Base-by-base conservation (phyloP, 805 yeast genomes). In the Spathaspora gorwiae region DNA sequence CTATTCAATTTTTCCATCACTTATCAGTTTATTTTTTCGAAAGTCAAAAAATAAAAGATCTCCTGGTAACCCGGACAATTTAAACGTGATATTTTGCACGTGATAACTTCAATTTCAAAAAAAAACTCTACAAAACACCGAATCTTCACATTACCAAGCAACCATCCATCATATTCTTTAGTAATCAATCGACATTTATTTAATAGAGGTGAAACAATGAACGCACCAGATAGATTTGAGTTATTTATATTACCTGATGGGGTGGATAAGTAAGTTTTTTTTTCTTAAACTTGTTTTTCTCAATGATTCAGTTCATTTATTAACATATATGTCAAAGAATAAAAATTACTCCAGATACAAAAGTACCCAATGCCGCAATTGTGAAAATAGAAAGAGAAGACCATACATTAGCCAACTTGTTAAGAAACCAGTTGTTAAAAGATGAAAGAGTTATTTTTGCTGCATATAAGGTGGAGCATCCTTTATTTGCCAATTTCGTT, bases 161-260 rank as follows among this genome's bases (percentile, higher is more conserved):
- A 19, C 24, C 2, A 5, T 19, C 24, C 24, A 19, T 5, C 4
- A 19, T 19, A 19, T 19, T 19, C 24, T 19, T 19, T 19, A 19
- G 24, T 19, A 19, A 19, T 19, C 24, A 19, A 19, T 19, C 24
- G 5, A 19, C 24, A 19, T 19, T 19, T 19, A 5, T 19, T 19
- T 19, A 19, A 19, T 19, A 19, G 24, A 19, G 24, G 2, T 5
- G 37, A 13, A 26, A 37, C 39, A 46, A 92, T 94, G 99, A 94
- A 94, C 72, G 98, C 98, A 60, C 99, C 99, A 68, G 99, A 94
- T 72, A 84, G 99, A 77, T 94, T 92, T 65, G 99, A 94, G 75
- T 80, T 94, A 35, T 94, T 94, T 64, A 80, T 94, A 56, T 76
- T 94, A 56, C 98, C 97, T n/a, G 99, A 94, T 65, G 98, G 99